Percentiles rank a stretch among this genome's conserved stretches.
phyloP scores from a whole-genome alignment of 441 rosid species.

The Pelargonium myrrhifolium region DNA sequence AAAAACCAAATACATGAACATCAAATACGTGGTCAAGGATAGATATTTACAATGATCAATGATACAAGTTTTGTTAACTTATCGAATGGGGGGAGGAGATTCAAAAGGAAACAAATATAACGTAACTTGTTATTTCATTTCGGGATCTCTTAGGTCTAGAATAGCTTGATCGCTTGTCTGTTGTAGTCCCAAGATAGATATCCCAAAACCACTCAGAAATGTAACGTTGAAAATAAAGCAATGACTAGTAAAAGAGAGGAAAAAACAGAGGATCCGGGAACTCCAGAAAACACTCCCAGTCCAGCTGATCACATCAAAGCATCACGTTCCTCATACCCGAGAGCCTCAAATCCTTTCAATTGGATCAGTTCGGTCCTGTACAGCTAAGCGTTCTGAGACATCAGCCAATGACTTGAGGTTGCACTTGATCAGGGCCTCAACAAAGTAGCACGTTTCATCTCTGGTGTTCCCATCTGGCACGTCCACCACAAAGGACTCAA shows the following conservation, averaged over 20 bases:
- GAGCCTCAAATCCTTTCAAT: slow-evolving; percentile 18
- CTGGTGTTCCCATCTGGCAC: slow-evolving; percentile 23
- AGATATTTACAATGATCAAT: slow-evolving; percentile 23
- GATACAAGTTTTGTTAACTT: neutral
- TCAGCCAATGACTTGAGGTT: slow-evolving; percentile 25
- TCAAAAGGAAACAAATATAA: slow-evolving; percentile 17
- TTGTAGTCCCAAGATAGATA: slow-evolving; percentile 23
- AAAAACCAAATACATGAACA: slow-evolving; percentile 9
- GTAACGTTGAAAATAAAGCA: slow-evolving; percentile 15
- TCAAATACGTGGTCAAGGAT: slow-evolving; percentile 13
- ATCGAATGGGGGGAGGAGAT: neutral
- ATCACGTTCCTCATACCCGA: neutral
- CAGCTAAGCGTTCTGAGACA: slow-evolving; percentile 21
- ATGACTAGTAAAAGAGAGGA: slow-evolving; percentile 13
- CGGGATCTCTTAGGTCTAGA: slow-evolving; percentile 13
- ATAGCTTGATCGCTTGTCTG: slow-evolving; percentile 22
- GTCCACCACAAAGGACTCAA: slow-evolving; percentile 25
- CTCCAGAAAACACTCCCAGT: neutral
- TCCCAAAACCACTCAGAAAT: slow-evolving; percentile 19
- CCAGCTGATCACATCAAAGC: neutral
- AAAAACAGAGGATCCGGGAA: slow-evolving; percentile 2
- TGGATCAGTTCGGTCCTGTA: slow-evolving; percentile 29
- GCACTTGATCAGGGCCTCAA: slow-evolving; percentile 24
- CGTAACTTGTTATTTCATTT: slow-evolving; percentile 17
- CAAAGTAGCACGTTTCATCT: slow-evolving; percentile 23